A percentile compares a stretch with the other conserved stretches of the same genome.
Conservation (phyloP, 2,329 filamentous ascomycete species). For the Chaetomiaceae sp. region DNA sequence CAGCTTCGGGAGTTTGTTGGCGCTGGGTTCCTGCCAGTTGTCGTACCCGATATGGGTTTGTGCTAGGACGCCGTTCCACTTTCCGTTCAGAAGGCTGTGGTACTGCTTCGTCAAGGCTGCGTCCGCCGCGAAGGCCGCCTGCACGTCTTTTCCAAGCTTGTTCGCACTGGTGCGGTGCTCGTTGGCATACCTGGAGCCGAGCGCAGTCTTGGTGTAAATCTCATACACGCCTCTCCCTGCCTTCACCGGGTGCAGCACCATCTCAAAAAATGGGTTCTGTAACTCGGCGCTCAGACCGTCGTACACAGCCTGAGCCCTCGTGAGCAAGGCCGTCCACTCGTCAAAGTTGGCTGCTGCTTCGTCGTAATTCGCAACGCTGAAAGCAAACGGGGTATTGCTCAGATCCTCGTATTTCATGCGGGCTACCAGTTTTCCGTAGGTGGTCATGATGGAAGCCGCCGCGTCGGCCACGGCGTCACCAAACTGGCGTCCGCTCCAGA, state of each 20-base stretch:
- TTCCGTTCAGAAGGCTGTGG: constrained; percentile 35
- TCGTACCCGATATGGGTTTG: constrained; percentile 44
- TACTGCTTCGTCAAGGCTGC: constrained; percentile 38
- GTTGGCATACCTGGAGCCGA: constrained; percentile 39
- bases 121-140: constrained; percentile 39
- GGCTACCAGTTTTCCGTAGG: constrained; percentile 32
- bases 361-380: constrained; percentile 51
- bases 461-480: constrained; percentile 37
- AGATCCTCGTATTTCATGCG: constrained; percentile 34
- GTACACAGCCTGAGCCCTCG: constrained; percentile 39
- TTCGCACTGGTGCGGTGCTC: constrained; percentile 44
- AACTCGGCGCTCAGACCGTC: constrained; percentile 35
- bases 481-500: constrained; percentile 45
- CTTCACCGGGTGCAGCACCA: constrained; percentile 50
- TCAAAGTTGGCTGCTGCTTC: constrained; percentile 48
- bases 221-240: constrained; percentile 48
- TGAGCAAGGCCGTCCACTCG: constrained; percentile 43
- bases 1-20: constrained; percentile 42
- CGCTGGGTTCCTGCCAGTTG: constrained; percentile 47
- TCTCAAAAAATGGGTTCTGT: constrained; percentile 48
- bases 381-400: constrained; percentile 31
- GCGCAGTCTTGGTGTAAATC: constrained; percentile 40
- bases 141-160: constrained; percentile 34
- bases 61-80: constrained; percentile 39
- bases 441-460: constrained; percentile 44